phyloP scores from a whole-genome alignment of 2,329 filamentous ascomycete genomes.

The Helminthosporium solani region DNA sequence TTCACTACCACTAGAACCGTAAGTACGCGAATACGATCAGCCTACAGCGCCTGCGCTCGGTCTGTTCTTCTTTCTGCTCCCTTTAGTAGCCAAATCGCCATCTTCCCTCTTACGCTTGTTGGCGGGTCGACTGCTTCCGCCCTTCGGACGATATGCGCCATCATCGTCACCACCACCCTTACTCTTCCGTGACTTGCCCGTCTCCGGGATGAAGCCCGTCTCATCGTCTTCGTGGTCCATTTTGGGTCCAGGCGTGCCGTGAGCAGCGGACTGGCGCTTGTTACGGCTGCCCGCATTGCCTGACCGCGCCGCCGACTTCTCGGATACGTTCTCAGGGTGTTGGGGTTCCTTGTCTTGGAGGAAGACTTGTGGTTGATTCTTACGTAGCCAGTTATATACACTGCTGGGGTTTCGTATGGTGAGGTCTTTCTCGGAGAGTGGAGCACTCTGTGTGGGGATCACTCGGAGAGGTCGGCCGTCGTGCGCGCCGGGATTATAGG shows the following conservation, averaged over 20 bases:
- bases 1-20: no score
- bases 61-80: slow-evolving; percentile 37
- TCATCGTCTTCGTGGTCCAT: slow-evolving; percentile 47
- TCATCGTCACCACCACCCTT: slow-evolving; percentile 44
- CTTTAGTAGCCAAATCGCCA: slow-evolving; percentile 32
- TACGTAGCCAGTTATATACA: slow-evolving; percentile 92
- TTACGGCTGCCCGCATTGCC: slow-evolving; percentile 30
- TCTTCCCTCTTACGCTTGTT: slow-evolving; percentile 50
- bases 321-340: slow-evolving; percentile 42
- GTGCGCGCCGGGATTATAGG: slow-evolving; percentile 53
- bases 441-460: slow-evolving; percentile 43
- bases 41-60: slow-evolving; percentile 20
- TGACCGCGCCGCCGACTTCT: slow-evolving; percentile 31
- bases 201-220: slow-evolving; percentile 31
- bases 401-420: slow-evolving; percentile 79
- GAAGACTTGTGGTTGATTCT: slow-evolving; percentile 81
- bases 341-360: slow-evolving; percentile 65
- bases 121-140: slow-evolving; percentile 44
- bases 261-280: slow-evolving; percentile 38
- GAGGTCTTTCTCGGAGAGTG: slow-evolving; percentile 50
- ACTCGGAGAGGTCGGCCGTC: slow-evolving; percentile 43
- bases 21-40: neutral
- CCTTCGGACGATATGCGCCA: slow-evolving; percentile 51
- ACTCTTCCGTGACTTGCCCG: slow-evolving; percentile 24
- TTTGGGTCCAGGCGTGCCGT: slow-evolving; percentile 37